Conservation (phyloP, 108 stramenopile species). For the Thalassiosira profunda region DNA sequence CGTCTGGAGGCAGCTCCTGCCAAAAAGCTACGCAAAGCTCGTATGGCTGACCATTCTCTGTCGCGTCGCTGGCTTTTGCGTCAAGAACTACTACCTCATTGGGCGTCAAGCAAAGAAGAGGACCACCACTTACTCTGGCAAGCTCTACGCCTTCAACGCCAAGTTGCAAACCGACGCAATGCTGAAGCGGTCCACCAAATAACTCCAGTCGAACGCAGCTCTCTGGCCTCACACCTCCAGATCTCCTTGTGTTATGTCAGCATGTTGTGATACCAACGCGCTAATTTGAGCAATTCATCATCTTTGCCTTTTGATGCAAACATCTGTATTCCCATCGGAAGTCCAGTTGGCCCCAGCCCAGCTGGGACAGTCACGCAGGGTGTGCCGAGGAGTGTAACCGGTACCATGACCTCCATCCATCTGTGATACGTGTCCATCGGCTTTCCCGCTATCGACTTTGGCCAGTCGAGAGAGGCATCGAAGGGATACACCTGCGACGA, state of each 20-base stretch:
- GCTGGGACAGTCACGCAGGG: slow-evolving; percentile 61
- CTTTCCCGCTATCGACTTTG: slow-evolving; percentile 24
- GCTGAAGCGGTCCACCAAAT: slow-evolving; percentile 60
- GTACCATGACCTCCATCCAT: slow-evolving; percentile 70
- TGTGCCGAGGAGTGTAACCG: slow-evolving; percentile 51
- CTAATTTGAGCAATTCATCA: slow-evolving; percentile 20
- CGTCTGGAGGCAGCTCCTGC: slow-evolving; percentile 55
- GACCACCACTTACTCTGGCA: slow-evolving; percentile 88
- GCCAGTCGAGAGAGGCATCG: slow-evolving; percentile 48
- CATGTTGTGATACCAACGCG: slow-evolving; percentile 24
- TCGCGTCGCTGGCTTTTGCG: slow-evolving; percentile 82
- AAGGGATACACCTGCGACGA: slow-evolving; percentile 61
- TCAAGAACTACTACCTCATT: slow-evolving; percentile 90
- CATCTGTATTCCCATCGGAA: slow-evolving; percentile 58
- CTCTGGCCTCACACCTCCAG: too few relatives aligned
- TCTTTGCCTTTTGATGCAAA: slow-evolving; percentile 34
- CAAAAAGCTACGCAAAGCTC: slow-evolving; percentile 77
- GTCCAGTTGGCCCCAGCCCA: slow-evolving; percentile 13
- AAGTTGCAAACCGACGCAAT: slow-evolving; percentile 76
- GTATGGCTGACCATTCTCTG: slow-evolving; percentile 83
- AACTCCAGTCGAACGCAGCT: too few relatives aligned
- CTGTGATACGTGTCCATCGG: slow-evolving; percentile 61
- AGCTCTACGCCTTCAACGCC: slow-evolving; percentile 83
- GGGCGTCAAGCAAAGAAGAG: slow-evolving; percentile 88
- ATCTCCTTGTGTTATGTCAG: too few relatives aligned